Percentiles rank a stretch among this genome's conserved stretches.
Conservation (phyloP, 148 eudicot genomes). For the Pouteria glomerata region DNA sequence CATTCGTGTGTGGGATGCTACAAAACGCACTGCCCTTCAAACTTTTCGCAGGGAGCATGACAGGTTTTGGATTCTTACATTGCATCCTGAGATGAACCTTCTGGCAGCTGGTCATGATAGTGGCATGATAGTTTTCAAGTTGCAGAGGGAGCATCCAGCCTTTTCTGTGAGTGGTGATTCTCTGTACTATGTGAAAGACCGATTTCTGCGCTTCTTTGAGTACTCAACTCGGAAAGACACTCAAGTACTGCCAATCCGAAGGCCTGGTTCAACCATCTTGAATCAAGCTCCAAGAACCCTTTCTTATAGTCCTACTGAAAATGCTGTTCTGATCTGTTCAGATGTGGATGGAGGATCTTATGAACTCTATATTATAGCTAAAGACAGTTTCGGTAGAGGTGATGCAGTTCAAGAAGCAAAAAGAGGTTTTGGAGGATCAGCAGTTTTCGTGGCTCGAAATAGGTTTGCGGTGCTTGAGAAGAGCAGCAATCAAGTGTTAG, state of each 20-base stretch:
- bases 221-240: conserved; percentile 68
- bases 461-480: conserved; percentile 86
- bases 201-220: conserved; percentile 71
- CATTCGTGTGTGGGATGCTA: conserved; percentile 87
- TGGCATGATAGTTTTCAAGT: conserved; percentile 78
- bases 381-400: conserved; percentile 58
- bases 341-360: conserved; percentile 82
- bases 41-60: conserved; percentile 87
- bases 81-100: conserved; percentile 85
- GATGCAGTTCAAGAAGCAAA: conserved; percentile 68
- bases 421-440: conserved; percentile 72
- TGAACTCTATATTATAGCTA: conserved; percentile 69
- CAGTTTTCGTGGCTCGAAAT: conserved; percentile 79
- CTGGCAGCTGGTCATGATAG: conserved; percentile 85
- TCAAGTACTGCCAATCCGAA: conserved; percentile 71
- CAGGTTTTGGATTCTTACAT: conserved; percentile 77
- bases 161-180: conserved; percentile 80
- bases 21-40: conserved; percentile 75
- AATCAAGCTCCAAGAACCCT: conserved; percentile 80
- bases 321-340: conserved; percentile 71
- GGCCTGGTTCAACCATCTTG: conserved; percentile 68
- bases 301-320: conserved; percentile 82
- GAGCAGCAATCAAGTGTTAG: conserved; percentile 60
- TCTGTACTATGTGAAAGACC: conserved; percentile 77
- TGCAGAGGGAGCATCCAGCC: conserved; percentile 93